Percentiles rank a stretch among this genome's conserved stretches.
Conservation (phyloP, 176 grass and related monocot genomes). For the Paspalum vaginatum region DNA sequence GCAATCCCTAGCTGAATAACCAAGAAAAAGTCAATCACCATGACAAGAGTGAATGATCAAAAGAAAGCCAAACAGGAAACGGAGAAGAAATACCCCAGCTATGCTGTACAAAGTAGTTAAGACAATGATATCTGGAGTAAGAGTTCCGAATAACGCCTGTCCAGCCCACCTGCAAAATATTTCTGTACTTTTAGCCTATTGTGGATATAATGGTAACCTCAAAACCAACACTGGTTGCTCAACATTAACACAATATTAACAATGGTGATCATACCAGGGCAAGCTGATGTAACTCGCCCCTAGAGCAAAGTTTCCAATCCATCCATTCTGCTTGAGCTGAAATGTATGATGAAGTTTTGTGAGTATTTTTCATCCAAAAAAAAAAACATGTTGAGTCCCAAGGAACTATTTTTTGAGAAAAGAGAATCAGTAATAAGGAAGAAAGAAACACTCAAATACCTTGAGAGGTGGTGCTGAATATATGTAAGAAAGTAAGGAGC, state of each 20-base stretch:
- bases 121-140: conserved; percentile 90
- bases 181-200: conserved; percentile 31
- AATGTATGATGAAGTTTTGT: conserved; percentile 26
- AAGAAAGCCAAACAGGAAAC: conserved; percentile 30
- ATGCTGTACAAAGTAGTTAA: conserved; percentile 88
- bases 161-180: conserved; percentile 87
- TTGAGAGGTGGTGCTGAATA: conserved; percentile 98
- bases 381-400: neutral
- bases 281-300: conserved; percentile 95
- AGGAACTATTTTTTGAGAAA: conserved; percentile 30
- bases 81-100: conserved; percentile 71
- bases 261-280: conserved; percentile 64
- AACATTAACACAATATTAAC: conserved; percentile 19
- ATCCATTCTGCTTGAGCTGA: conserved; percentile 96
- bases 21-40: conserved; percentile 23
- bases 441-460: conserved; percentile 50
- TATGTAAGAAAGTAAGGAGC: conserved; percentile 98
- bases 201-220: conserved; percentile 23
- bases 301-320: conserved; percentile 98
- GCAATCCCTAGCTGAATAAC: conserved; percentile 65
- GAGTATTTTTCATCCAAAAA: neutral
- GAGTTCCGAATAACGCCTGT: conserved; percentile 92
- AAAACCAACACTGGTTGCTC: conserved; percentile 19
- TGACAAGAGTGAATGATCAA: conserved; percentile 20
- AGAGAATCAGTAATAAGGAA: conserved; percentile 14